phyloP scores from a whole-genome alignment of 192 early-diverging fungal genomes.

The Pilaira anomala region DNA sequence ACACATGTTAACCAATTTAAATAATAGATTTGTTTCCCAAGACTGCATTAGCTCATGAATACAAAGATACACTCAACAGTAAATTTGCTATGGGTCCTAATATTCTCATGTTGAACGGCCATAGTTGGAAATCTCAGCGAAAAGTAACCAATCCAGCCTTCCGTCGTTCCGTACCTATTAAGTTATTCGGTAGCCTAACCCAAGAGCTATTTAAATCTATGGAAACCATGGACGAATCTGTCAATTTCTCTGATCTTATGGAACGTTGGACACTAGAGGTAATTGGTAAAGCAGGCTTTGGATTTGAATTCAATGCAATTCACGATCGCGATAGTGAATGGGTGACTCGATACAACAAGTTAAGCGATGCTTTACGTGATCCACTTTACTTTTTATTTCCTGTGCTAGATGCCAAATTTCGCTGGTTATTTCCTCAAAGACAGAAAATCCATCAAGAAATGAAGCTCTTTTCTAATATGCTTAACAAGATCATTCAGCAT shows the following conservation, averaged over 20 bases:
- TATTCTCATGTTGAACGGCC: conserved; percentile 9
- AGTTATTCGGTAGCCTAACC: conserved; percentile 16
- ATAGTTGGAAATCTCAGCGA: conserved; percentile 6
- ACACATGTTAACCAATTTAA: too few relatives aligned
- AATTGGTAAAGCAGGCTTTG: conserved; percentile 51
- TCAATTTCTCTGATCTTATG: conserved; percentile 20
- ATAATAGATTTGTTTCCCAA: conserved; percentile 5
- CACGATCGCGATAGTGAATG: conserved; percentile 26
- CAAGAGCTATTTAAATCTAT: conserved; percentile 11
- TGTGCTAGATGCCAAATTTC: conserved; percentile 40
- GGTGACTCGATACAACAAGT: conserved; percentile 29
- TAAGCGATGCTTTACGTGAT: conserved; percentile 43
- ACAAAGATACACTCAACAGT: neutral
- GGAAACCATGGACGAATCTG: neutral
- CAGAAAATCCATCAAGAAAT: conserved; percentile 1
- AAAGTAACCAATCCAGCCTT: conserved; percentile 27
- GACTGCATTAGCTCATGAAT: neutral
- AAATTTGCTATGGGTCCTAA: neutral
- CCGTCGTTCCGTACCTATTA: conserved; percentile 25
- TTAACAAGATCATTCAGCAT: conserved; percentile 12
- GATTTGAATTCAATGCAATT: conserved; percentile 49
- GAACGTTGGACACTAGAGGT: conserved; percentile 52
- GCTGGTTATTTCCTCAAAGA: conserved; percentile 1
- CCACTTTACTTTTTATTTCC: conserved; percentile 51
- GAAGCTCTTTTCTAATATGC: conserved; percentile 8